Evolutionary conservation across 2,329 filamentous ascomycete genomes (phyloP).

Genomic region (Botrytis fragariae): DNA sequence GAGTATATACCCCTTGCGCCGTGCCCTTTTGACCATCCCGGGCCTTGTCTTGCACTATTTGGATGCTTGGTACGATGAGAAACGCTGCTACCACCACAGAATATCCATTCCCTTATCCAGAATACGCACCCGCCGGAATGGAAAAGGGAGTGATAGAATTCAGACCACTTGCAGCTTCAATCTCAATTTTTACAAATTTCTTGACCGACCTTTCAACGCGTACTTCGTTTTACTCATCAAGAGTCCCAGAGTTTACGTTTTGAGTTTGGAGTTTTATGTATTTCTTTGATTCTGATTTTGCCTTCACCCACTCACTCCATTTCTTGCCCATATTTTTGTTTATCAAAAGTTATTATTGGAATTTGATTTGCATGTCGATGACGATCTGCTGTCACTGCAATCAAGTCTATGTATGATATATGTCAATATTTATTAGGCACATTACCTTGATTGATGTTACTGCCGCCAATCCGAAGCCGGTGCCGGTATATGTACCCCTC

Average conservation of each 20-base stretch:
- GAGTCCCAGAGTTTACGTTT: background rate
- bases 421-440: background rate
- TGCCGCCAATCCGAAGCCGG: slow-evolving; percentile 10
- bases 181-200: background rate
- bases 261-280: background rate
- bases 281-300: background rate
- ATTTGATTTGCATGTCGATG: background rate
- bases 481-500: slow-evolving; percentile 14
- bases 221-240: background rate
- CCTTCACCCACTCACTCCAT: background rate
- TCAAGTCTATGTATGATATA: slow-evolving; percentile 1
- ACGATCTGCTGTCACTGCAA: background rate
- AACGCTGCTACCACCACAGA: slow-evolving; percentile 4
- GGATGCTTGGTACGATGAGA: slow-evolving; percentile 5
- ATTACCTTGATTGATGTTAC: slow-evolving; percentile 12
- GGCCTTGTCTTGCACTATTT: slow-evolving; percentile 11
- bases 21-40: slow-evolving; percentile 8
- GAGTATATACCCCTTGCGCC: slow-evolving; percentile 3
- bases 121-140: slow-evolving; percentile 12
- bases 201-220: slow-evolving; percentile 2
- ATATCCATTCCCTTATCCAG: slow-evolving; percentile 6
- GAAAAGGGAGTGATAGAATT: slow-evolving; percentile 17
- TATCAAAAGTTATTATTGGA: background rate
- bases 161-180: slow-evolving; percentile 15
- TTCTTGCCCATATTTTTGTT: slow-evolving; percentile 6